Evolutionary conservation across 768 basidiomycete species (phyloP).

Genomic region (Hypsizygus marmoreus): DNA sequence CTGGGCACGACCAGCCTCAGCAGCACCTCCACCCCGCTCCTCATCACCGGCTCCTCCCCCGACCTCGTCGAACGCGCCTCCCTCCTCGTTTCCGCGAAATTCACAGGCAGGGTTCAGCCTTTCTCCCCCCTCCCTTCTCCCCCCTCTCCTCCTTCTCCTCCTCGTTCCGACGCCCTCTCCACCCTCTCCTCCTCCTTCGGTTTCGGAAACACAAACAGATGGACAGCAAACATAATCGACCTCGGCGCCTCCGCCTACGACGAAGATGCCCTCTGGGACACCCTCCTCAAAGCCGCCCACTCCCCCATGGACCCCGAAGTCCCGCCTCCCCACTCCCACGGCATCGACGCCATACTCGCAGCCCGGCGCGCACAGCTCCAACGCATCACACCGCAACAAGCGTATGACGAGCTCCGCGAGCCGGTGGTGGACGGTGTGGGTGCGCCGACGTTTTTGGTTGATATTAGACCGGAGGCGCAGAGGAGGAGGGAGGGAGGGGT

Average conservation of each 20-base stretch:
- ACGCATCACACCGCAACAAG: conserved; percentile 60
- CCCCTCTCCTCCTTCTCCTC: not conserved
- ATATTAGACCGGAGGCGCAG: conserved; percentile 70
- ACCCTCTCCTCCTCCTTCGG: not conserved
- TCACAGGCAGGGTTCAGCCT: conserved; percentile 68
- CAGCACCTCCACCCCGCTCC: conserved; percentile 41
- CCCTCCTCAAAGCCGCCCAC: conserved; percentile 62
- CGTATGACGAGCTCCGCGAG: conserved; percentile 60
- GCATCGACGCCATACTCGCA: conserved; percentile 57
- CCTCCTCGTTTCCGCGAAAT: conserved; percentile 66
- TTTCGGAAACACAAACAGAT: conserved; percentile 15
- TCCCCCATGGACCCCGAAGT: conserved; percentile 59
- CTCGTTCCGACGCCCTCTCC: not conserved
- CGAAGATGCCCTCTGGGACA: conserved; percentile 67
- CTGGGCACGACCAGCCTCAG: conserved; percentile 49
- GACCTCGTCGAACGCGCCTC: conserved; percentile 67
- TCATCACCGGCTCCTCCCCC: conserved; percentile 58
- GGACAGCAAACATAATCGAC: conserved; percentile 54
- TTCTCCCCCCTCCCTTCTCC: not conserved
- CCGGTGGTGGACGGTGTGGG: conserved; percentile 47
- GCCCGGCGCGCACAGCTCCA: conserved; percentile 65
- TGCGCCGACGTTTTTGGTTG: conserved; percentile 73
- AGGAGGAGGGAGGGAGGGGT: conserved; percentile 60
- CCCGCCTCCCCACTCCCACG: conserved; percentile 66
- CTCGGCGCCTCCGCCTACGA: conserved; percentile 60